Conservation (phyloP, 1,139 yeast species). For the Yamadazyma atmosphaerica region DNA sequence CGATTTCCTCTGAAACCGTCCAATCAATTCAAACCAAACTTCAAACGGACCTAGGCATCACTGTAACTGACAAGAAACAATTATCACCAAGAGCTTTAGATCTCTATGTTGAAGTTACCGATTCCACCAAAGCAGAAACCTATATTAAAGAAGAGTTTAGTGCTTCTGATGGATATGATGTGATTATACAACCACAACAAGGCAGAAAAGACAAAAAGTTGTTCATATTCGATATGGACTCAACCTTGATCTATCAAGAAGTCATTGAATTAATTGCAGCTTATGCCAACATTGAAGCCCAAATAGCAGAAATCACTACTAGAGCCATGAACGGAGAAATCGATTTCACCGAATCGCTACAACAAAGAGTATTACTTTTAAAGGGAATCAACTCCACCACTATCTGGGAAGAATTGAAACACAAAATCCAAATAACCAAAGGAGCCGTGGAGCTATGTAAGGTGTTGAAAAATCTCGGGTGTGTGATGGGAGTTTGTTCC, state of each 20-base stretch:
- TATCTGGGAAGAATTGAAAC: constrained; percentile 78
- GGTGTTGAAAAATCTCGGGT: constrained; percentile 61
- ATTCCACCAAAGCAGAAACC: constrained; percentile 6
- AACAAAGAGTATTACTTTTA: constrained; percentile 70
- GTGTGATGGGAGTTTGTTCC: constrained; percentile 81
- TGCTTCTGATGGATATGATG: constrained; percentile 24
- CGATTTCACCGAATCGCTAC: constrained; percentile 82
- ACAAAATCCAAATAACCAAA: constrained; percentile 68
- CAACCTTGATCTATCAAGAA: constrained; percentile 93
- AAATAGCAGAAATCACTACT: constrained; percentile 66
- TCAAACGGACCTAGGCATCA: background rate
- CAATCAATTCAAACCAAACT: constrained; percentile 1
- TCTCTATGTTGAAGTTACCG: constrained; percentile 11
- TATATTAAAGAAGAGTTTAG: constrained; percentile 15
- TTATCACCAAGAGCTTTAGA: constrained; percentile 23
- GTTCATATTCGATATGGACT: constrained; percentile 96
- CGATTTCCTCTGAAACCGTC: constrained; percentile 4
- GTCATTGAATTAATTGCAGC: constrained; percentile 93
- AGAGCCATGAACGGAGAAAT: constrained; percentile 97
- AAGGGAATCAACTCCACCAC: constrained; percentile 74
- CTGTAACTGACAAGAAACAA: constrained; percentile 4
- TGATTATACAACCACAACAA: constrained; percentile 31
- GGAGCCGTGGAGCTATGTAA: constrained; percentile 77
- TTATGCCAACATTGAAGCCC: constrained; percentile 33
- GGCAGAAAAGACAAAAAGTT: constrained; percentile 56